These are phyloP conservation scores for Dendrostoma leiphaemia DNA, from an alignment of 2,329 filamentous ascomycete species.

Conservation along the genomic window DNA sequence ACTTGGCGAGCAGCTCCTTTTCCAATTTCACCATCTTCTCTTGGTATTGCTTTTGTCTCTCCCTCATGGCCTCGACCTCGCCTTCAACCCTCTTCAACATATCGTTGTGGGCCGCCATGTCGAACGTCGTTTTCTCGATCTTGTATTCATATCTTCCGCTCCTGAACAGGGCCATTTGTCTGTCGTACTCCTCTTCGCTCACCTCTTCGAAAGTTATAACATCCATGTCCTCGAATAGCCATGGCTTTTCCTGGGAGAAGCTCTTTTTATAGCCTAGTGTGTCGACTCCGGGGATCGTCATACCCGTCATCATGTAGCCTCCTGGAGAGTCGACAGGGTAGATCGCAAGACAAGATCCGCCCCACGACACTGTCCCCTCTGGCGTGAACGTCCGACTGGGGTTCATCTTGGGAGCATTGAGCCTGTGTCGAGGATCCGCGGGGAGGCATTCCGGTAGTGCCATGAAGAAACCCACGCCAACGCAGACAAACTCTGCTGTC, in stretches of 20 bases:
- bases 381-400: slow-evolving; percentile 56
- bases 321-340: slow-evolving; percentile 57
- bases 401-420: slow-evolving; percentile 55
- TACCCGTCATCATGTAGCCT: slow-evolving; percentile 53
- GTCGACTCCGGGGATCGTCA: slow-evolving; percentile 53
- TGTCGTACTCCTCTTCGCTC: slow-evolving; percentile 48
- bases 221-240: slow-evolving; percentile 58
- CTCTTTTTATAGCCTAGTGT: slow-evolving; percentile 49
- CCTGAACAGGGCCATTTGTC: slow-evolving; percentile 44
- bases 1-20: slow-evolving; percentile 18
- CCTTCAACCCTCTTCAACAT: slow-evolving; percentile 42
- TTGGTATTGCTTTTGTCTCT: slow-evolving; percentile 45
- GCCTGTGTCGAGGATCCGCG: slow-evolving; percentile 50
- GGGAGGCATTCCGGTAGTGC: slow-evolving; percentile 33
- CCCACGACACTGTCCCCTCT: slow-evolving; percentile 54
- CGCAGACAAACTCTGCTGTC: slow-evolving; percentile 23
- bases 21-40: slow-evolving; percentile 24
- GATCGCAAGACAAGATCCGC: slow-evolving; percentile 51
- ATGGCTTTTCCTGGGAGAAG: slow-evolving; percentile 44
- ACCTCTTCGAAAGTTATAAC: slow-evolving; percentile 55
- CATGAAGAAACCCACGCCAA: slow-evolving; percentile 35
- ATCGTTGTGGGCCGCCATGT: slow-evolving; percentile 54
- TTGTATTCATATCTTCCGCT: slow-evolving; percentile 51
- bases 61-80: slow-evolving; percentile 45
- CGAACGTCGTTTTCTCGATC: slow-evolving; percentile 47